Conservation (phyloP, 306 rosid genomes). For the Vigna reflexopilosa region DNA sequence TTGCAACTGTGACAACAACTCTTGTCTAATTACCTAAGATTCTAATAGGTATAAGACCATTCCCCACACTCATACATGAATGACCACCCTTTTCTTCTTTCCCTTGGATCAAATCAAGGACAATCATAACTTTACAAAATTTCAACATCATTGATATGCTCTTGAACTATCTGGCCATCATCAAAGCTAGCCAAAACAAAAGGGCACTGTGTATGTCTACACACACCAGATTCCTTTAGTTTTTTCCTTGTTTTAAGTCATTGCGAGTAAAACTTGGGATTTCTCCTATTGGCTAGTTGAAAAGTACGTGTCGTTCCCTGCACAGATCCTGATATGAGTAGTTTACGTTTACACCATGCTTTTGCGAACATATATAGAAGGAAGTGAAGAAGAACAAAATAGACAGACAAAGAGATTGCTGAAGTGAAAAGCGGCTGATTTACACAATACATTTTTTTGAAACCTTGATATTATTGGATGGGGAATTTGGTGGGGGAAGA, state of each 20-base stretch:
- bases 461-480: conserved; percentile 11
- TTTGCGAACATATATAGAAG: not conserved
- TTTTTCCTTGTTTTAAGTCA: conserved; percentile 25
- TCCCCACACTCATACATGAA: conserved; percentile 42
- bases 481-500: conserved; percentile 26
- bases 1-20: conserved; percentile 60
- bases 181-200: conserved; percentile 14
- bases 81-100: conserved; percentile 44
- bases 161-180: conserved; percentile 47
- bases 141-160: conserved; percentile 57
- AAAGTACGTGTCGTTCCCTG: conserved; percentile 36
- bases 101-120: conserved; percentile 48
- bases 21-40: conserved; percentile 58
- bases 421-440: conserved; percentile 29
- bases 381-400: conserved; percentile 7
- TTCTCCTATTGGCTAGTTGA: conserved; percentile 24
- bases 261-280: not conserved
- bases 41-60: conserved; percentile 55
- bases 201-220: conserved; percentile 15
- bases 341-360: conserved; percentile 10
- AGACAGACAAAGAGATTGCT: conserved; percentile 5
- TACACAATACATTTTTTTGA: conserved; percentile 22
- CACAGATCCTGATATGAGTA: conserved; percentile 26
- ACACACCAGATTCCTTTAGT: conserved; percentile 4
- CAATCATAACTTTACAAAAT: conserved; percentile 52